Evolutionary conservation across 495 filamentous ascomycete species (phyloP).

Genomic region (Penicillium canescens): DNA sequence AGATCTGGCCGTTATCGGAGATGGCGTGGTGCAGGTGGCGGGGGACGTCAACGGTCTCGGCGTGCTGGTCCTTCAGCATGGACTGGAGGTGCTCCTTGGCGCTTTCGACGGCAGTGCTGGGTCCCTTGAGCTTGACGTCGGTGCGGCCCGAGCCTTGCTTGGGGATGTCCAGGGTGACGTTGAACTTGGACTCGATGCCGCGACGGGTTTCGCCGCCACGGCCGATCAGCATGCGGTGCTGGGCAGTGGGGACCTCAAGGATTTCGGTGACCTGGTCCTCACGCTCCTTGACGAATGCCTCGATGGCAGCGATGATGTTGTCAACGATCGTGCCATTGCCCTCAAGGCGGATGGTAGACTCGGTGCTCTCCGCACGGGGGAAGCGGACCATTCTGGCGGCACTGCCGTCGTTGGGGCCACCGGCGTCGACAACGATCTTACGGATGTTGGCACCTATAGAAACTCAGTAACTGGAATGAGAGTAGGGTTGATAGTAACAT

Average conservation of each 20-base stretch:
- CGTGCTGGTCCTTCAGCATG: slow-evolving; percentile 81
- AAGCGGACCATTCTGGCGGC: slow-evolving; percentile 88
- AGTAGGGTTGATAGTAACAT: slow-evolving; percentile 34
- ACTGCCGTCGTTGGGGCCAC: slow-evolving; percentile 80
- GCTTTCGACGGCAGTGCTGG: slow-evolving; percentile 73
- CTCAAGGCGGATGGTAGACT: slow-evolving; percentile 83
- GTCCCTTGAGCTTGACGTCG: slow-evolving; percentile 80
- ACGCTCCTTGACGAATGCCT: slow-evolving; percentile 74
- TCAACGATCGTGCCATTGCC: slow-evolving; percentile 80
- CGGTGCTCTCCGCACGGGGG: slow-evolving; percentile 73
- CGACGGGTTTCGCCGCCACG: slow-evolving; percentile 84
- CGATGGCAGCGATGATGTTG: slow-evolving; percentile 80
- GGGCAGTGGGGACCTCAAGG: slow-evolving; percentile 81
- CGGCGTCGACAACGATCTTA: slow-evolving; percentile 82
- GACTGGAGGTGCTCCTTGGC: slow-evolving; percentile 80
- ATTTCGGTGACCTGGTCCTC: slow-evolving; percentile 72
- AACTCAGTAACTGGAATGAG: slow-evolving; percentile 32
- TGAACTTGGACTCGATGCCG: slow-evolving; percentile 85
- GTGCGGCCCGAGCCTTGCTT: slow-evolving; percentile 68
- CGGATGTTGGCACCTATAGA: slow-evolving; percentile 78
- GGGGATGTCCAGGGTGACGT: slow-evolving; percentile 85
- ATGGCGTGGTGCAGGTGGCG: slow-evolving; percentile 77
- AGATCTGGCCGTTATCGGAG: slow-evolving; percentile 87
- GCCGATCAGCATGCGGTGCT: slow-evolving; percentile 89
- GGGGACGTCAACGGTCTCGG: slow-evolving; percentile 82